Conservation (phyloP, 2,329 filamentous ascomycete species). For the Rhynchosporium graminicola region DNA sequence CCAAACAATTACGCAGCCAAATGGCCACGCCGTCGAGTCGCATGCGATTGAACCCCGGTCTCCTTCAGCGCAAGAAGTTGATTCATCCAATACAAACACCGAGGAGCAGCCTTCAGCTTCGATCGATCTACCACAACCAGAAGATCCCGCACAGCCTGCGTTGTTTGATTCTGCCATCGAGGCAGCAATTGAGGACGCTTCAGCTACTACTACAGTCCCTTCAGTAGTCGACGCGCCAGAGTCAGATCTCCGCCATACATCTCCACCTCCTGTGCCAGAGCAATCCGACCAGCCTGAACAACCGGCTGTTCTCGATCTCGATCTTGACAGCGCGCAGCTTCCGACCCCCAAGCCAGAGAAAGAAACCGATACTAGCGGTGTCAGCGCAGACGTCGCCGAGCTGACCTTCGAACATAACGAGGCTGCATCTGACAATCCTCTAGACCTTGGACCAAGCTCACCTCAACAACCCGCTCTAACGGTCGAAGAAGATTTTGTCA, state of each 20-base stretch:
- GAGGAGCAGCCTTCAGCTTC: slow-evolving; percentile 26
- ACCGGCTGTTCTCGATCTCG: slow-evolving; percentile 15
- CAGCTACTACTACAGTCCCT: slow-evolving; percentile 34
- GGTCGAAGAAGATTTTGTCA: background rate
- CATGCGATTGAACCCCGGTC: slow-evolving; percentile 25
- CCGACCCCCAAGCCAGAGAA: slow-evolving; percentile 15
- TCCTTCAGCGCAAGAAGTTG: slow-evolving; percentile 24
- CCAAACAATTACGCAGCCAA: slow-evolving; percentile 29
- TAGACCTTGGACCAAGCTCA: background rate
- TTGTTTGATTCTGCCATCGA: slow-evolving; percentile 31
- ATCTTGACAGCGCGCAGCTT: slow-evolving; percentile 19
- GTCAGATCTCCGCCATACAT: slow-evolving; percentile 38
- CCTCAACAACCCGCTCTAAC: background rate
- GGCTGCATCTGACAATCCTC: slow-evolving; percentile 4
- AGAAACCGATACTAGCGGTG: slow-evolving; percentile 1
- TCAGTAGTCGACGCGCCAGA: slow-evolving; percentile 38
- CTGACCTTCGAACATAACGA: slow-evolving; percentile 2
- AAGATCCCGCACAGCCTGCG: slow-evolving; percentile 19
- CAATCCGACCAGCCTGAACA: slow-evolving; percentile 12
- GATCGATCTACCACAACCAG: slow-evolving; percentile 20
- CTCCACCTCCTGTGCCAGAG: slow-evolving; percentile 18
- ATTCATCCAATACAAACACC: slow-evolving; percentile 29
- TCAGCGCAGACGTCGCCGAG: slow-evolving; percentile 9
- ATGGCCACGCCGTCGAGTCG: slow-evolving; percentile 23
- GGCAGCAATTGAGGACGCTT: slow-evolving; percentile 31